phyloP scores from a whole-genome alignment of 306 rosid genomes.

The Cucurbita maxima region DNA sequence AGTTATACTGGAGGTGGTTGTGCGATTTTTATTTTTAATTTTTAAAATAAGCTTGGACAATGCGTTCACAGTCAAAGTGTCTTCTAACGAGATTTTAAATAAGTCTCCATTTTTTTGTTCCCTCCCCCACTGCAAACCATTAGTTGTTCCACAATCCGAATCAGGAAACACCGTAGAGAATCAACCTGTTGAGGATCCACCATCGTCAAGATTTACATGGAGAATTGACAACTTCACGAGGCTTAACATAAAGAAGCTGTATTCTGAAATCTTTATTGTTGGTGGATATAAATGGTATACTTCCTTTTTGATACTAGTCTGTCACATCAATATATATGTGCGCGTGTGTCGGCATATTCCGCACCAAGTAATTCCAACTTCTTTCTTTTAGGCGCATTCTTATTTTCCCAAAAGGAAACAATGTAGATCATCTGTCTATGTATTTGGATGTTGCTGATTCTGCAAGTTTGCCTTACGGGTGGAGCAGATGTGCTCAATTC shows the following conservation, averaged over 20 bases:
- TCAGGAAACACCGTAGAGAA: slow-evolving; percentile 48
- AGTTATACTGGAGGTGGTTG: not conserved
- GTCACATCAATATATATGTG: not conserved
- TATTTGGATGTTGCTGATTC: slow-evolving; percentile 86
- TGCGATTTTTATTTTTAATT: not conserved
- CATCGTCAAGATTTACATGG: slow-evolving; percentile 68
- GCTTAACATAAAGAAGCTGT: slow-evolving; percentile 53
- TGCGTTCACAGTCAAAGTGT: not conserved
- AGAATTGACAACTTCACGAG: slow-evolving; percentile 63
- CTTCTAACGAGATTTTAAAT: not conserved
- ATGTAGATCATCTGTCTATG: slow-evolving; percentile 77
- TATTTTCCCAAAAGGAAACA: slow-evolving; percentile 84
- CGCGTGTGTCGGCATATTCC: not conserved
- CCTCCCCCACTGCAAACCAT: slow-evolving; percentile 5
- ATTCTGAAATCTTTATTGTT: slow-evolving; percentile 57
- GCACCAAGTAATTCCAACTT: not conserved
- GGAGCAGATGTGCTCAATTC: slow-evolving; percentile 88
- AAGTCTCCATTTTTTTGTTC: not conserved
- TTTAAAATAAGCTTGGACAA: not conserved
- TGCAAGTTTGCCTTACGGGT: slow-evolving; percentile 61
- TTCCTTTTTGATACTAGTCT: not conserved
- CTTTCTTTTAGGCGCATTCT: slow-evolving; percentile 50
- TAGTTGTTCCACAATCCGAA: slow-evolving; percentile 63
- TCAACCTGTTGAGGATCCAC: slow-evolving; percentile 70
- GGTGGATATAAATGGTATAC: slow-evolving; percentile 78